Base-by-base conservation (phyloP, 768 basidiomycete species). In the Pleurotus tuoliensis region DNA sequence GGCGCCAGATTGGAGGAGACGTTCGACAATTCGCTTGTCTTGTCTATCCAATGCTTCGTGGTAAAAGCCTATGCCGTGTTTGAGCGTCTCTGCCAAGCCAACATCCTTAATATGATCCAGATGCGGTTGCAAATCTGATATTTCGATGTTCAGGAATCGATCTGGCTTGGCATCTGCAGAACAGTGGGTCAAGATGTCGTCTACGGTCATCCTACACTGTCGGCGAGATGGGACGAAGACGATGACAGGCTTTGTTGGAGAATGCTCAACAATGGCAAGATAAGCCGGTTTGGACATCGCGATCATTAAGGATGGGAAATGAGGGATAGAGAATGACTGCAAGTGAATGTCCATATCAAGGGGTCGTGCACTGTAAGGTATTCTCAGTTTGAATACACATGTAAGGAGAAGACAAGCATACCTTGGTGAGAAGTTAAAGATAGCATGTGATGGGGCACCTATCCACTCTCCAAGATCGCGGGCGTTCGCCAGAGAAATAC, bases 241-340 rank as follows among this genome's bases (percentile, higher is more conserved):
- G 63, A 98, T 88, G 60, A 94, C 92, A 0, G 95, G 95, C 63
- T 90, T 92, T 3, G 82, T 79, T 0, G 86, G 81, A 0, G 97
- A 87, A 61, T 94, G 87, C 66, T 99, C 96, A 44, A 86, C 75
- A 58, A 98, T 89, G 27, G 95, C 87, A 5, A 98, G 82, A 68
- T 98, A 98, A 0, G 96, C 92, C 0, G 97, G 97, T 68, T 98
- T 98, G 7, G 95, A 94, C 97, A 99, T 98, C 45, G 94, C 83
- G 58, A 98, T 93, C 96, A 99, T 98, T 41, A 99, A 77, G 0
- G 94, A 97, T 0, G 97, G 94, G 84, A 96, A 97, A 66, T 98
- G 97, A n/a, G 94, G 92, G 46, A 94, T 92, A 24, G 83, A 83
- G 77, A 97, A 99, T 41, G 91, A 94, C 66, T 99, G 97, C 6